Conservation (phyloP, 225 moss, liverwort and hornwort genomes). For the Marchantia polymorpha region DNA sequence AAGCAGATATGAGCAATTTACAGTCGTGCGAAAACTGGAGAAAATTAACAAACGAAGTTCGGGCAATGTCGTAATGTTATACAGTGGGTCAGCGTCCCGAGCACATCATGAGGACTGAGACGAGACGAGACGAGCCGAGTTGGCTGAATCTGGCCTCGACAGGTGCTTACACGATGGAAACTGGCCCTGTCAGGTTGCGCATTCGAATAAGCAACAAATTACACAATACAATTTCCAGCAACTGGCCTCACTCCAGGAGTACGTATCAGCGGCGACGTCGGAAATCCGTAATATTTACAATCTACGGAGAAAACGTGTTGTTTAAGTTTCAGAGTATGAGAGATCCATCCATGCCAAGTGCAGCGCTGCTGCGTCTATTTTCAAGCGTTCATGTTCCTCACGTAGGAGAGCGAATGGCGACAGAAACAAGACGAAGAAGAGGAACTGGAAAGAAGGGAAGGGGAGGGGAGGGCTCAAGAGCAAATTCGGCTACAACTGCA, state of each 20-base stretch:
- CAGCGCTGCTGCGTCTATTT: neutral
- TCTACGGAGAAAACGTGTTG: slow-evolving; percentile 11
- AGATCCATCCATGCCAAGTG: neutral
- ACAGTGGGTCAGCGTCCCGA: neutral
- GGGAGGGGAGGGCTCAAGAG: too few species aligned
- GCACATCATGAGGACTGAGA: neutral
- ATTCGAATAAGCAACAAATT: slow-evolving; percentile 1
- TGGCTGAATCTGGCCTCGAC: neutral
- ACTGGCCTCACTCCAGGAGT: neutral
- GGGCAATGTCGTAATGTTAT: too few species aligned
- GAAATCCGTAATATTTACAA: slow-evolving; percentile 5
- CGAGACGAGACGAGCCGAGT: neutral
- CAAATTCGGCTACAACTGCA: neutral
- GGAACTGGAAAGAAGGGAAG: neutral
- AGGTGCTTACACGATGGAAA: neutral
- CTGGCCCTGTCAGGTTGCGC: slow-evolving; percentile 3
- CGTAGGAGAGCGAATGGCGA: neutral
- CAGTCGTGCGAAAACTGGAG: neutral
- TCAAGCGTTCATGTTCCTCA: neutral
- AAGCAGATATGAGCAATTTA: neutral
- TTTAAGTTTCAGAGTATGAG: neutral
- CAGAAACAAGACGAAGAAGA: neutral
- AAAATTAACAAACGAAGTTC: too few species aligned
- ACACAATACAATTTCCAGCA: slow-evolving; percentile 6
- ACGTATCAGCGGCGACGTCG: neutral